Conservation (phyloP, 2,329 filamentous ascomycete genomes). For the Orbilia brochopaga region DNA sequence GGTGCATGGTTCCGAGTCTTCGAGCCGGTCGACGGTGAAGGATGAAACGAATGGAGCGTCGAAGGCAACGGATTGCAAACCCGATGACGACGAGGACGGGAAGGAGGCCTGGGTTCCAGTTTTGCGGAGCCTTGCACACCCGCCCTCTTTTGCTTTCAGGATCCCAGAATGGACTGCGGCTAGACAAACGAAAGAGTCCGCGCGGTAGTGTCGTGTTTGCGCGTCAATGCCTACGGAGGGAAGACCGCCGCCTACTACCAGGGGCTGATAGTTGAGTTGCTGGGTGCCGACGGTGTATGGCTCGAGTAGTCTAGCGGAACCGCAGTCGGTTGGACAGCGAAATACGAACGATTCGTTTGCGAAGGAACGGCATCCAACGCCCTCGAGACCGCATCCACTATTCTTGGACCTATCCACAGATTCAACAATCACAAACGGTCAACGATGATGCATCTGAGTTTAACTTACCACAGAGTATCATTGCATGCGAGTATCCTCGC, state of each 20-base stretch:
- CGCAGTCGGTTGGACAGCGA: conserved; percentile 75
- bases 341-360: conserved; percentile 73
- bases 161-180: conserved; percentile 84
- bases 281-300: conserved; percentile 76
- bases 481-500: conserved; percentile 69
- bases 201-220: conserved; percentile 73
- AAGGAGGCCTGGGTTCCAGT: conserved; percentile 72
- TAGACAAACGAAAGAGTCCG: conserved; percentile 85
- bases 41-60: conserved; percentile 88
- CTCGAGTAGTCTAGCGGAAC: conserved; percentile 68
- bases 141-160: conserved; percentile 72
- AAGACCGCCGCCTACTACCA: conserved; percentile 73
- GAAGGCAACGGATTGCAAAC: conserved; percentile 78
- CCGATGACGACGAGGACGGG: conserved; percentile 69
- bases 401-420: conserved; percentile 59
- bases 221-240: conserved; percentile 51
- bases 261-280: conserved; percentile 68
- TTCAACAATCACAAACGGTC: conserved; percentile 16
- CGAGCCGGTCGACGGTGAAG: conserved; percentile 76
- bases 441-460: conserved; percentile 50
- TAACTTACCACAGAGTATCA: conserved; percentile 69
- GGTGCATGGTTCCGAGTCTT: conserved; percentile 64
- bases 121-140: conserved; percentile 79
- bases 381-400: conserved; percentile 76
- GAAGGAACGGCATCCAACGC: conserved; percentile 76